Conservation (phyloP, 2,329 filamentous ascomycete species). For the Aspergillus sp. region DNA sequence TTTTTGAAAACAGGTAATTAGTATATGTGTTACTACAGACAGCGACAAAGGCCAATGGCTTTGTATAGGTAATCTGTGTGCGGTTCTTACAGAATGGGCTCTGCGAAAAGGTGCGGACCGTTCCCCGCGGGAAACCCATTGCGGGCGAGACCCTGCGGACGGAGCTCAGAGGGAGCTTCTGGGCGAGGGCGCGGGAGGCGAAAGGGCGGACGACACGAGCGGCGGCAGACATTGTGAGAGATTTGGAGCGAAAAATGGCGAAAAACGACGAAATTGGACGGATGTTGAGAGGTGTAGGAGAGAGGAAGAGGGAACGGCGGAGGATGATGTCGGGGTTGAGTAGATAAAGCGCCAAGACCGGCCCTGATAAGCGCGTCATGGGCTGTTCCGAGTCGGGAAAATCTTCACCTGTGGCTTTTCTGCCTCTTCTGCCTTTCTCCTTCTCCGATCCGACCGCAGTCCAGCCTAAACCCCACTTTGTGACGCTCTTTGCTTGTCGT, state of each 20-base stretch:
- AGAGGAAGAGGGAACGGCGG: conserved; percentile 6
- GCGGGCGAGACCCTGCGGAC: conserved; percentile 33
- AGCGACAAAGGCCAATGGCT: conserved; percentile 7
- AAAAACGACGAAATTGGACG: conserved; percentile 16
- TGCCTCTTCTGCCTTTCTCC: neutral
- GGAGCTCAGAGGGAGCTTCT: conserved; percentile 35
- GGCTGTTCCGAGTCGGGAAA: conserved; percentile 13
- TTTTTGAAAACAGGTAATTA: conserved; percentile 23
- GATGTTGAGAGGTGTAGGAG: conserved; percentile 8
- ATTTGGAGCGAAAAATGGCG: conserved; percentile 1
- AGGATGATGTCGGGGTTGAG: conserved; percentile 14
- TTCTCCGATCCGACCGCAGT: conserved; percentile 20
- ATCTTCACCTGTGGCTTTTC: conserved; percentile 15
- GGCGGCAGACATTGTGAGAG: conserved; percentile 37
- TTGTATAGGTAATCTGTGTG: conserved; percentile 1
- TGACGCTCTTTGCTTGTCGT: conserved; percentile 6
- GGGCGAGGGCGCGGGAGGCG: conserved; percentile 36
- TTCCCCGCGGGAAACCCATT: conserved; percentile 44
- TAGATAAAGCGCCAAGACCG: conserved; percentile 21
- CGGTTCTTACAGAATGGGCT: conserved; percentile 39
- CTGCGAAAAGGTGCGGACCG: conserved; percentile 41
- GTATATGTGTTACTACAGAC: conserved; percentile 11
- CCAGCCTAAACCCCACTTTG: conserved; percentile 14
- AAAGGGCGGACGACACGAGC: conserved; percentile 38
- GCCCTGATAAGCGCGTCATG: conserved; percentile 24